Evolutionary conservation across 2,329 filamentous ascomycete species (phyloP).

Genomic region (Monosporascus sp.): DNA sequence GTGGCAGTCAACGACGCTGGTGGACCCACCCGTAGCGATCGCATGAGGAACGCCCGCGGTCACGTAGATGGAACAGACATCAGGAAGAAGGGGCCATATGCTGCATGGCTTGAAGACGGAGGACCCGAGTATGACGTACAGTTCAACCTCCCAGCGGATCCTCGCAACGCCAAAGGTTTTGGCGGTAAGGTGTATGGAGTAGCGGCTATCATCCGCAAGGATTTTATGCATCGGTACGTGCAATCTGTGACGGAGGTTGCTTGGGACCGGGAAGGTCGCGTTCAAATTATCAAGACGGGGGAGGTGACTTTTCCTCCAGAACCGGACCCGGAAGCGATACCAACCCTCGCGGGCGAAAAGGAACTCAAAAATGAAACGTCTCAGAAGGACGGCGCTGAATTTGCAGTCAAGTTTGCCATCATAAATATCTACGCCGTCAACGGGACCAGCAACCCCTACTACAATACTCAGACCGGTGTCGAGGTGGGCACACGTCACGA

Average conservation of each 20-base stretch:
- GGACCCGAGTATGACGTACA: conserved; percentile 35
- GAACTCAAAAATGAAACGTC: background rate
- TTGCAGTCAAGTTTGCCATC: conserved; percentile 32
- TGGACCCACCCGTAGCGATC: background rate
- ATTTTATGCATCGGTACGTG: conserved; percentile 29
- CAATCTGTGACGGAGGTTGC: conserved; percentile 31
- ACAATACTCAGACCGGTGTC: conserved; percentile 34
- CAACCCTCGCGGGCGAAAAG: background rate
- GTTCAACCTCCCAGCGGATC: conserved; percentile 43
- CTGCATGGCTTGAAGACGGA: conserved; percentile 6
- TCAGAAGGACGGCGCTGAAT: background rate
- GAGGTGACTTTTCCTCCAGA: conserved; percentile 1
- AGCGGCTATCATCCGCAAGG: conserved; percentile 40
- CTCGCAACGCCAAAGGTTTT: conserved; percentile 42
- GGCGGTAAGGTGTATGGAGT: conserved; percentile 48
- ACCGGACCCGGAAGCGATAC: background rate
- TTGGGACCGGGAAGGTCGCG: conserved; percentile 48
- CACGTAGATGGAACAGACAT: background rate
- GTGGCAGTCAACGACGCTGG: conserved; percentile 1
- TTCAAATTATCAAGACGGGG: conserved; percentile 38
- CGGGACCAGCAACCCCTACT: conserved; percentile 42
- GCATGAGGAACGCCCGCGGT: background rate
- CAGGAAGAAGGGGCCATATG: background rate
- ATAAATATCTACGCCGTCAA: conserved; percentile 51
- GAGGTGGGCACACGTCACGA: conserved; percentile 42